These are phyloP conservation scores for Linnemannia hyalina DNA, from an alignment of 192 early-diverging fungal species.

Conservation along the genomic window DNA sequence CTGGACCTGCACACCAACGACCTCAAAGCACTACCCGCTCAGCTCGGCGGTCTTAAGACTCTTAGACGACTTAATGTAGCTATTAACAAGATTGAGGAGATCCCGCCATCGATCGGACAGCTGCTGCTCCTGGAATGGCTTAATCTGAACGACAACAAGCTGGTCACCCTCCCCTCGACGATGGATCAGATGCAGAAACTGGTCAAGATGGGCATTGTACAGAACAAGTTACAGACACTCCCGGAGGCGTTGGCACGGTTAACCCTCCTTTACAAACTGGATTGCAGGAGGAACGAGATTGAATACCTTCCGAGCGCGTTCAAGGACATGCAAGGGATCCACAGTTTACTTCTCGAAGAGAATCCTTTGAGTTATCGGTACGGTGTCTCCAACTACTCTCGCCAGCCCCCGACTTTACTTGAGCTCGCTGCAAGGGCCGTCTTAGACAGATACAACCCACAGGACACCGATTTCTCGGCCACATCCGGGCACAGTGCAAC, in stretches of 20 bases:
- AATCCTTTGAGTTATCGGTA: constrained; percentile 44
- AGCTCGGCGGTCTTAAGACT: constrained; percentile 31
- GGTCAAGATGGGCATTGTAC: constrained; percentile 63
- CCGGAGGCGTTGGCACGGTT: constrained; percentile 52
- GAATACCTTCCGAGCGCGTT: constrained; percentile 52
- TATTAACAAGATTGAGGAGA: constrained; percentile 56
- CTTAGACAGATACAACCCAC: constrained; percentile 32
- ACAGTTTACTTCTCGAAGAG: constrained; percentile 51
- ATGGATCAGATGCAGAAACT: constrained; percentile 56
- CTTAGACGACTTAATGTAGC: constrained; percentile 61
- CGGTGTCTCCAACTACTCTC: constrained; percentile 27
- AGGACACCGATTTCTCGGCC: background rate
- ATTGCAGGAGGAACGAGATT: constrained; percentile 59
- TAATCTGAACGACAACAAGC: constrained; percentile 63
- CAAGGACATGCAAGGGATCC: constrained; percentile 53
- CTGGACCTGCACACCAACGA: constrained; percentile 64
- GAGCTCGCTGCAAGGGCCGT: constrained; percentile 43
- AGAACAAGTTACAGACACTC: constrained; percentile 54
- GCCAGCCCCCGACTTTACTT: constrained; percentile 29
- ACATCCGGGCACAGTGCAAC: background rate
- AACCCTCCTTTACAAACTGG: constrained; percentile 55
- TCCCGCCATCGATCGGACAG: constrained; percentile 56
- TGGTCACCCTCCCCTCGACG: constrained; percentile 41
- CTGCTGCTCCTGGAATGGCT: constrained; percentile 58
- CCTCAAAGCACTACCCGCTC: constrained; percentile 20